These are phyloP conservation scores for Aureobasidium subglaciale DNA, from an alignment of 2,329 filamentous ascomycete species.

Conservation along the genomic window DNA sequence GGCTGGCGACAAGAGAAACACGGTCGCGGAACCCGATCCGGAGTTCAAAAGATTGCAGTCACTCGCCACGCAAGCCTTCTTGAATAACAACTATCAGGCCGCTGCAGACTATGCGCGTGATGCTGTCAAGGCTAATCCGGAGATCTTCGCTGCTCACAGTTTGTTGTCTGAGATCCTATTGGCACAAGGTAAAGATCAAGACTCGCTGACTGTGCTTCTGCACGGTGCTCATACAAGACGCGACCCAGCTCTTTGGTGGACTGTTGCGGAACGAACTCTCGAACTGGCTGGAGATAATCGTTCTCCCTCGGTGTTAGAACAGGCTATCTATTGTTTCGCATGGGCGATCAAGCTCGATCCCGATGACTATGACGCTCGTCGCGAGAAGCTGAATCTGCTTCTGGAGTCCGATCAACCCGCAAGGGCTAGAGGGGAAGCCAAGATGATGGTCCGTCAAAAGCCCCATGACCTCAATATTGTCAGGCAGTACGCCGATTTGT, in stretches of 20 bases:
- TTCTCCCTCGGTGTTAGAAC: conserved; percentile 35
- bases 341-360: conserved; percentile 48
- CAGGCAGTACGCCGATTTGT: conserved; percentile 50
- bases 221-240: conserved; percentile 52
- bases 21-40: conserved; percentile 54
- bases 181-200: conserved; percentile 48
- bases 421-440: conserved; percentile 45
- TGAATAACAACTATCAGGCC: conserved; percentile 53
- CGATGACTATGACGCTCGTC: conserved; percentile 46
- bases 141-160: conserved; percentile 55
- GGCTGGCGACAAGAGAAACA: conserved; percentile 38
- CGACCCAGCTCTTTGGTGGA: conserved; percentile 51
- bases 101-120: conserved; percentile 47
- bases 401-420: conserved; percentile 42
- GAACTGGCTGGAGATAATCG: conserved; percentile 39
- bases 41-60: conserved; percentile 64
- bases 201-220: conserved; percentile 50
- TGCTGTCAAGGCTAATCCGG: conserved; percentile 52
- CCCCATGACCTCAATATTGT: conserved; percentile 50
- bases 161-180: conserved; percentile 53
- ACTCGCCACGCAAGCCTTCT: conserved; percentile 61
- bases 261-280: conserved; percentile 49
- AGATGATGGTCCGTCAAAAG: conserved; percentile 46
- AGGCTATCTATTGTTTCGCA: conserved; percentile 47
- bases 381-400: conserved; percentile 49